Base-by-base conservation (phyloP, 352 stramenopile species). In the Phytophthora macrochlamydospora region DNA sequence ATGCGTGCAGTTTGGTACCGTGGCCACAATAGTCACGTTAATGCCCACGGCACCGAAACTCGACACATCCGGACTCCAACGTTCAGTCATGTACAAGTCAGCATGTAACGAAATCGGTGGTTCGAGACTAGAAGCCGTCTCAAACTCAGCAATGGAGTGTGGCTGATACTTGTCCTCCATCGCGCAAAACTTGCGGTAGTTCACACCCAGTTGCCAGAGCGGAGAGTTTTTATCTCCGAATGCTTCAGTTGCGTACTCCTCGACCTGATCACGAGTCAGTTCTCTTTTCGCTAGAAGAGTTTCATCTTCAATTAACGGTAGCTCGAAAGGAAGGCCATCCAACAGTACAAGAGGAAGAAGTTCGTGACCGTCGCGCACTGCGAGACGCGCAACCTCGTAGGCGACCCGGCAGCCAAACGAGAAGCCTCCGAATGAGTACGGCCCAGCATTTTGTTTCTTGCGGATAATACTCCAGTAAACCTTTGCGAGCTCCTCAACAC, bases 391-490 rank as follows among this genome's bases (percentile, higher is more conserved):
- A 12, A 87, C 65, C 31, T 75, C 75, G 31, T 83, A 59, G 4
- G 80, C 80, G 9, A 91, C 70, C 8, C 82, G 80, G 48, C 80
- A 85, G 4, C 83, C 83, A 66, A 90, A 91, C 1, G 83, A 91
- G 50, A 82, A 91, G 7, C 80, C 83, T 4, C 78, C 80, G 7
- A 91, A 62, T 32, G 60, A 60, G 45, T 81, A 87, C 40, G 75
- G 78, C 14, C 80, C 77, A 6, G 40, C 4, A 2, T 35, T 32
- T 52, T 89, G 80, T 18, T 73, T 56, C 3, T 57, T 42, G 24
- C 51, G 69, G 54, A 82, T 81, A 42, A 57, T 59, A 0, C 53
- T 13, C 75, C 75, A 87, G 51, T 88, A 84, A 1, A 38, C n/a
- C 18, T 38, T 44, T 1, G 79, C 74, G n/a, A 89, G 59, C 28